A percentile compares a stretch with the other conserved stretches of the same genome.
Evolutionary conservation across 1,284 basidiomycete species (phyloP).

Genomic region (Boletus sp.): DNA sequence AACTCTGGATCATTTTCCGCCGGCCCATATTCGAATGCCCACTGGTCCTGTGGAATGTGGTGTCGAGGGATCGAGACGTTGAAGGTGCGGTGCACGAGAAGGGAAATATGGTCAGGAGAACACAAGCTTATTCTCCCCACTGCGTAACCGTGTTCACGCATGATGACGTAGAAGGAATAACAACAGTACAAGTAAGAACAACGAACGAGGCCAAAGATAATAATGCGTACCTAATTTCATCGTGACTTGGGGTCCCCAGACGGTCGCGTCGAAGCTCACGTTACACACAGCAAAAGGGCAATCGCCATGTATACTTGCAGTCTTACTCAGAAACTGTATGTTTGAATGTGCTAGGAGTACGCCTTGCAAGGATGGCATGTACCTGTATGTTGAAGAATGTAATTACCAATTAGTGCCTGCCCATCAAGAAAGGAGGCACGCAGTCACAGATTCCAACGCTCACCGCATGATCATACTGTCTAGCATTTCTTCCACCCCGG

Average conservation of each 20-base stretch:
- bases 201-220: background rate
- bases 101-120: constrained; percentile 91
- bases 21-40: constrained; percentile 84
- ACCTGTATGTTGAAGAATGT: constrained; percentile 48
- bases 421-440: background rate
- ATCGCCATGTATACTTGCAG: constrained; percentile 75
- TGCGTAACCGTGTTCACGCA: constrained; percentile 35
- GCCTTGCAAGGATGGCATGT: constrained; percentile 82
- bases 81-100: constrained; percentile 92
- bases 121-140: constrained; percentile 86
- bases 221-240: constrained; percentile 71
- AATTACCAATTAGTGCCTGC: constrained; percentile 3
- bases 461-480: constrained; percentile 94
- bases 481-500: constrained; percentile 82
- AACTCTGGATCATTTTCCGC: constrained; percentile 74
- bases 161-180: background rate
- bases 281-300: constrained; percentile 82
- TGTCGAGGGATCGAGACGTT: constrained; percentile 94
- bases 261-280: constrained; percentile 77
- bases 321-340: constrained; percentile 63
- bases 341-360: constrained; percentile 87
- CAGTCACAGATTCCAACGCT: constrained; percentile 28
- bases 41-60: constrained; percentile 81
- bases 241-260: constrained; percentile 88
- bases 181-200: constrained; percentile 3